phyloP scores from a whole-genome alignment of 306 rosid genomes.

The Oxytropis ochrocephala region DNA sequence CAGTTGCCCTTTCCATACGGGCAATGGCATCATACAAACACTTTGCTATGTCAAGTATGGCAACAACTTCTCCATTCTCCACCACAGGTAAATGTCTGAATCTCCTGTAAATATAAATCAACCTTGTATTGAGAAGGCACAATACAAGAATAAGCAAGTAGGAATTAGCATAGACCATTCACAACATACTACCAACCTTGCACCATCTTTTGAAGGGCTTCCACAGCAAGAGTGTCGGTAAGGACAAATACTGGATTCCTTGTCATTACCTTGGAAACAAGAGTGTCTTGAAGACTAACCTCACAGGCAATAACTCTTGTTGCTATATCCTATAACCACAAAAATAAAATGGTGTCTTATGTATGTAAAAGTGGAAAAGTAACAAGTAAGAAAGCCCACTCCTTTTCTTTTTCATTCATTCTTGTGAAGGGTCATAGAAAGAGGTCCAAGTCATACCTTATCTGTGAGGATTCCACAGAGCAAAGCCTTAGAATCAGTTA shows the following conservation, averaged over 20 bases:
- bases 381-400: background rate
- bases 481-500: conserved; percentile 89
- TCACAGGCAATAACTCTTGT: conserved; percentile 80
- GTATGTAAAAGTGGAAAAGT: background rate
- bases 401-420: background rate
- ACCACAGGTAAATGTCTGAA: conserved; percentile 98
- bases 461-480: conserved; percentile 98
- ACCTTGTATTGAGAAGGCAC: conserved; percentile 7
- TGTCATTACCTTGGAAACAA: conserved; percentile 90
- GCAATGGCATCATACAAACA: conserved; percentile 97
- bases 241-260: conserved; percentile 88
- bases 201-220: conserved; percentile 99
- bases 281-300: conserved; percentile 70
- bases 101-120: conserved; percentile 47
- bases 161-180: background rate
- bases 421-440: background rate
- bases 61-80: conserved; percentile 95
- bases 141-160: background rate
- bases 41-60: conserved; percentile 94
- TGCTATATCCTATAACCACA: conserved; percentile 68
- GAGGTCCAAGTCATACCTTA: conserved; percentile 46
- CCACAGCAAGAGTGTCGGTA: conserved; percentile 91
- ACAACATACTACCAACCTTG: conserved; percentile 53
- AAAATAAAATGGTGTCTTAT: background rate
- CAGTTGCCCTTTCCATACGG: conserved; percentile 92